A percentile compares a stretch with the other conserved stretches of the same genome.
Evolutionary conservation across 2,329 filamentous ascomycete genomes (phyloP).

Genomic region (Ophiostoma sp.): DNA sequence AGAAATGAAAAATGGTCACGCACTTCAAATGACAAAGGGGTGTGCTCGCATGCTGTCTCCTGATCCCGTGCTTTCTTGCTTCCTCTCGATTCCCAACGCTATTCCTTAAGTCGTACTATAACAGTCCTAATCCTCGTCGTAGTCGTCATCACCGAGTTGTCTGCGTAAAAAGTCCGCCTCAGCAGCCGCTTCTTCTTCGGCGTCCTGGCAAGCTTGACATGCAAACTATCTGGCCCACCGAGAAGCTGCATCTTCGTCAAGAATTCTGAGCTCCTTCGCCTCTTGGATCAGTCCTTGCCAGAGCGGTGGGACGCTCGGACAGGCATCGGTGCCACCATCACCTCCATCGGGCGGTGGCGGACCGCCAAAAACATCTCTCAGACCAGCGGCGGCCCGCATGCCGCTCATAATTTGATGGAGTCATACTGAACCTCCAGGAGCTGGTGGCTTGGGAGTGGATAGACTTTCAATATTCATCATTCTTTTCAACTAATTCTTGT

Average conservation of each 20-base stretch:
- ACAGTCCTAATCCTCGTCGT: no score
- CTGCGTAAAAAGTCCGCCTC: not conserved
- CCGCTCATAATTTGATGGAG: not conserved
- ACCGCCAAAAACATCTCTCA: not conserved
- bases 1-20: no score
- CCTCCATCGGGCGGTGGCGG: no score
- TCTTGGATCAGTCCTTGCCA: not conserved
- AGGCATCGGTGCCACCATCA: no score
- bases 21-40: no score
- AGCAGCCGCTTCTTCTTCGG: not conserved
- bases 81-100: no score
- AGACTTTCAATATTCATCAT: no score
- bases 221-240: not conserved
- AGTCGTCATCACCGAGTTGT: not conserved
- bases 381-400: not conserved
- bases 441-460: not conserved
- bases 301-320: not conserved
- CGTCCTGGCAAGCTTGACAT: not conserved
- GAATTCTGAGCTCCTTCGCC: not conserved
- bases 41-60: no score
- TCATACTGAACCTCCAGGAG: not conserved
- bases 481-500: no score
- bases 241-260: not conserved
- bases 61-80: no score
- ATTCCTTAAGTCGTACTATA: constrained; percentile 38